A percentile compares a stretch with the other conserved stretches of the same genome.
These are phyloP conservation scores for Crithidia sp. DNA, from an alignment of 208 protist genomes.

Conservation along the genomic window DNA sequence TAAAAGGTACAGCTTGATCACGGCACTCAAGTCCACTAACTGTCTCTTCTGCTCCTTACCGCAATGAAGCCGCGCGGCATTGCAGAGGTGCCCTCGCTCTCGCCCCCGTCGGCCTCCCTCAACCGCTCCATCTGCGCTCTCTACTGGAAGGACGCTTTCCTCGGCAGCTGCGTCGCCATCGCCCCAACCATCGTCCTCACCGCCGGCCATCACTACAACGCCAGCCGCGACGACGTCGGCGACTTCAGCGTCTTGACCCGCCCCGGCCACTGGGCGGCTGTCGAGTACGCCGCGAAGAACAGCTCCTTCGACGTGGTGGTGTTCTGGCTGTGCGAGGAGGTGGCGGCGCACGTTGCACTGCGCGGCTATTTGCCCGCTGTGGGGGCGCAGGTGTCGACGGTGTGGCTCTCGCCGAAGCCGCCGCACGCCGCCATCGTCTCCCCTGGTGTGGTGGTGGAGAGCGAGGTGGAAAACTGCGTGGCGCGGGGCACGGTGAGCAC, in stretches of 20 bases:
- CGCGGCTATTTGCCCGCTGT: conserved; percentile 69
- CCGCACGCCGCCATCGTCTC: conserved; percentile 81
- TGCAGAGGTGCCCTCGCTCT: conserved; percentile 38
- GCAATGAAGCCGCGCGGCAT: conserved; percentile 61
- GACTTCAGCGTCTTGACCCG: conserved; percentile 72
- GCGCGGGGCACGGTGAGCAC: conserved; percentile 81
- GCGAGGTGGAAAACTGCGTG: conserved; percentile 46
- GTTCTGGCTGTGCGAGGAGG: conserved; percentile 59
- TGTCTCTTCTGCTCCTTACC: background rate
- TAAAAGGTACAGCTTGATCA: background rate
- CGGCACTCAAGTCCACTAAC: background rate
- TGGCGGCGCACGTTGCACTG: conserved; percentile 42
- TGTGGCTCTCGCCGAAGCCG: conserved; percentile 79
- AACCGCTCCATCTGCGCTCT: conserved; percentile 64
- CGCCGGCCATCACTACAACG: conserved; percentile 85
- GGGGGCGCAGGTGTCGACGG: conserved; percentile 63
- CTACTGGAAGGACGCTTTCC: conserved; percentile 74
- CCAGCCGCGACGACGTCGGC: conserved; percentile 74
- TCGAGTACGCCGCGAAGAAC: conserved; percentile 73
- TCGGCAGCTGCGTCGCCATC: conserved; percentile 84
- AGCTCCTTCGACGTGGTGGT: conserved; percentile 65
- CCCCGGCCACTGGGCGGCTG: conserved; percentile 37
- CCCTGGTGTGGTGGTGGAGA: conserved; percentile 81
- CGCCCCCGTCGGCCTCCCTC: conserved; percentile 39
- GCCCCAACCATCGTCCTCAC: conserved; percentile 59